Conservation (phyloP, 176 grass and related monocot genomes). For the Avena insularis region DNA sequence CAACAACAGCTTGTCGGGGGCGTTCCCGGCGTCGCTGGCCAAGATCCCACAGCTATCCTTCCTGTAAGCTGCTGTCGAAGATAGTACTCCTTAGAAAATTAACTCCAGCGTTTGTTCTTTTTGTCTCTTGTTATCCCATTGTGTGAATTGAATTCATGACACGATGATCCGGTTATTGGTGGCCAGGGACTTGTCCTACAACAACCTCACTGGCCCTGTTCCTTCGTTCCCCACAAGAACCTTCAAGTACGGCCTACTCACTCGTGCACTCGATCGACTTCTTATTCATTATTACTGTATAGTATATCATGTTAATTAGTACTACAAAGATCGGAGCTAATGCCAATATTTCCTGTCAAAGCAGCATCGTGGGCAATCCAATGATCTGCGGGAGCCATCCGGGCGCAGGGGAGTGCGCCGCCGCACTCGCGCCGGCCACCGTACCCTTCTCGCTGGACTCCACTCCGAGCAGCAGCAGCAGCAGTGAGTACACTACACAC, state of each 20-base stretch:
- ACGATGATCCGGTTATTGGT: not conserved
- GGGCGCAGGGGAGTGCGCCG: conserved; percentile 59
- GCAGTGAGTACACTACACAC: conserved; percentile 48
- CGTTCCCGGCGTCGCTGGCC: conserved; percentile 74
- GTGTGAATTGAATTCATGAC: not conserved
- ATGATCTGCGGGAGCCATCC: conserved; percentile 75
- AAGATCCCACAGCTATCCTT: conserved; percentile 82
- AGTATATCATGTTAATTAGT: not conserved
- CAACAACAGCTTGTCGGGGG: conserved; percentile 93
- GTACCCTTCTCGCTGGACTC: conserved; percentile 75
- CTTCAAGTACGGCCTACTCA: conserved; percentile 66
- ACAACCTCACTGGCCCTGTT: conserved; percentile 85
- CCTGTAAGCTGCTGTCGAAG: conserved; percentile 51
- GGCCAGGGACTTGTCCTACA: conserved; percentile 91
- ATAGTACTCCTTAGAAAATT: not conserved
- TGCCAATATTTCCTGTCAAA: not conserved
- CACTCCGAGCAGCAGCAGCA: conserved; percentile 43
- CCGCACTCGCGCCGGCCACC: conserved; percentile 49
- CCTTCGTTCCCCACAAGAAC: conserved; percentile 76
- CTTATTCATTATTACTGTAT: conserved; percentile 23
- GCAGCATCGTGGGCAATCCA: conserved; percentile 90
- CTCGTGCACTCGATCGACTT: not conserved
- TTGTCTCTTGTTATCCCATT: not conserved
- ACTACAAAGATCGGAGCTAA: conserved; percentile 25
- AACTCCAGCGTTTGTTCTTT: conserved; percentile 27